phyloP scores from a whole-genome alignment of 2,329 filamentous ascomycete genomes.

The Talaromyces sp. region DNA sequence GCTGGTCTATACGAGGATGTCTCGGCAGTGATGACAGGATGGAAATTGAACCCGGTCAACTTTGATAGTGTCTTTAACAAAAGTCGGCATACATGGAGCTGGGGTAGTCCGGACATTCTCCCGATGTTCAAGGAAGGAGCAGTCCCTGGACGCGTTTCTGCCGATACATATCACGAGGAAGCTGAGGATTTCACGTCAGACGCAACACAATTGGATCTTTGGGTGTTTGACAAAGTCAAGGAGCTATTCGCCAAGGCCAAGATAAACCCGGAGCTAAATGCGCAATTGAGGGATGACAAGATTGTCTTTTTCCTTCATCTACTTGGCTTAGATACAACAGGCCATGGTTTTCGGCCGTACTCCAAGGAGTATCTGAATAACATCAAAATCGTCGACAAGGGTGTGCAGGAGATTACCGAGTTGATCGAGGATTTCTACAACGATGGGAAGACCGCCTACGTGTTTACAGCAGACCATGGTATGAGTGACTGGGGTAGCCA shows the following conservation, averaged over 20 bases:
- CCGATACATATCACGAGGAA: conserved; percentile 78
- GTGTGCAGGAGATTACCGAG: conserved; percentile 76
- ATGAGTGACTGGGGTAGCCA: conserved; percentile 99
- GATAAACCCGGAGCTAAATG: conserved; percentile 69
- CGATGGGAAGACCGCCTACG: conserved; percentile 81
- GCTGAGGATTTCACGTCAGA: conserved; percentile 86
- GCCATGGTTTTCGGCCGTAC: conserved; percentile 82
- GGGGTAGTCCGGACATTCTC: conserved; percentile 96
- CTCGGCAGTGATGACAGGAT: conserved; percentile 92
- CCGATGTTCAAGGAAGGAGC: conserved; percentile 97
- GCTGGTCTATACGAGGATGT: conserved; percentile 97
- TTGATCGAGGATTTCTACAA: conserved; percentile 81
- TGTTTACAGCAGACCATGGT: conserved; percentile 96
- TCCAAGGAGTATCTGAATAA: conserved; percentile 94
- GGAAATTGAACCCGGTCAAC: conserved; percentile 97
- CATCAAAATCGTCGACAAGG: conserved; percentile 87
- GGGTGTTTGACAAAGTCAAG: conserved; percentile 95
- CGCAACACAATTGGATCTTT: conserved; percentile 76
- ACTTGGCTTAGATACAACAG: conserved; percentile 84
- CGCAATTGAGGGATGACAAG: conserved; percentile 73
- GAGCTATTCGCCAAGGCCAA: conserved; percentile 76
- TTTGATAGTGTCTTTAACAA: conserved; percentile 99
- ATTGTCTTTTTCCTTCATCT: conserved; percentile 93
- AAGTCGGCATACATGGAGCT: conserved; percentile 96
- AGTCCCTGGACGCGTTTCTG: conserved; percentile 77